These are phyloP conservation scores for Cicer arietinum DNA, from an alignment of 306 rosid species.

Conservation along the genomic window DNA sequence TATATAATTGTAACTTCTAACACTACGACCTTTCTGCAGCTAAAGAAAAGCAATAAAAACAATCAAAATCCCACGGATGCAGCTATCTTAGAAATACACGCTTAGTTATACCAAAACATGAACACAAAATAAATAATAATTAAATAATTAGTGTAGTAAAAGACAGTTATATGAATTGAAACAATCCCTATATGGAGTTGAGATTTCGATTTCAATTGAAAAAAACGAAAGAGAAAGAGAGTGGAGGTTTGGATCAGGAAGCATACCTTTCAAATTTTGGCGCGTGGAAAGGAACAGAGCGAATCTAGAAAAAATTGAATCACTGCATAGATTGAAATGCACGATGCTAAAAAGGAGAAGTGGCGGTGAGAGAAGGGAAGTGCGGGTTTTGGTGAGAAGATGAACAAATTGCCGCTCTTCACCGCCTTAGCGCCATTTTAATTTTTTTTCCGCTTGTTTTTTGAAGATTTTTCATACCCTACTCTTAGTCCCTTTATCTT, in stretches of 20 bases:
- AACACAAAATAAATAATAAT: background rate
- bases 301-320: background rate
- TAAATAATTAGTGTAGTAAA: background rate
- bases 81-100: background rate
- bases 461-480: too few relatives aligned
- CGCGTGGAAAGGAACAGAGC: background rate
- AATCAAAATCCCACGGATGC: background rate
- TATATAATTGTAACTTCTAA: too few relatives aligned
- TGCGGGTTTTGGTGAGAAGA: too few relatives aligned
- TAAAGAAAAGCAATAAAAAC: background rate
- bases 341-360: background rate
- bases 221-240: background rate
- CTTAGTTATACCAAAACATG: background rate
- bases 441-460: too few relatives aligned
- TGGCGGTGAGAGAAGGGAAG: background rate
- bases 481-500: too few relatives aligned
- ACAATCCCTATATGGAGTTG: background rate
- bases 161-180: background rate
- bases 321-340: too few relatives aligned
- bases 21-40: background rate
- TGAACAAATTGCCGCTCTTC: too few relatives aligned
- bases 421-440: too few relatives aligned
- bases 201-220: background rate
- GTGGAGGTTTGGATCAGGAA: background rate
- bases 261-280: slow-evolving; percentile 31